Evolutionary conservation across 2,329 filamentous ascomycete species (phyloP).

Genomic region (Alternaria burnsii): DNA sequence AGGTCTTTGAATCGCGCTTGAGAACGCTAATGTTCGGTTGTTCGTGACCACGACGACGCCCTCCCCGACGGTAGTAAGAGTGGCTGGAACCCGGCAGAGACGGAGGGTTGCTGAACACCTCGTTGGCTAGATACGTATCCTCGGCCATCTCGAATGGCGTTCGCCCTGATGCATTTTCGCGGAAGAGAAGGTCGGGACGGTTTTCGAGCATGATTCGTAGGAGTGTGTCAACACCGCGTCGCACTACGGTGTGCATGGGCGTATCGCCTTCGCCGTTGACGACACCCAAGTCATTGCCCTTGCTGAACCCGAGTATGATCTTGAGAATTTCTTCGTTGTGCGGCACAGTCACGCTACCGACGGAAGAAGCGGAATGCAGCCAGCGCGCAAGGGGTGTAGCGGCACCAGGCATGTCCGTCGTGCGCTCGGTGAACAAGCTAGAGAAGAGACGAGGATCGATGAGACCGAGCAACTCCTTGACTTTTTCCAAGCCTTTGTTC

Average conservation of each 20-base stretch:
- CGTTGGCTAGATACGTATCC: constrained; percentile 59
- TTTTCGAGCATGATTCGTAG: constrained; percentile 61
- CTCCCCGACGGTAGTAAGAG: no score
- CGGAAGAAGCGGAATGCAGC: constrained; percentile 13
- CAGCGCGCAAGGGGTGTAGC: constrained; percentile 69
- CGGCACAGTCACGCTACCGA: not conserved
- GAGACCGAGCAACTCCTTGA: constrained; percentile 62
- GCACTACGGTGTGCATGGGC: constrained; percentile 66
- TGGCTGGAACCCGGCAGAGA: not conserved
- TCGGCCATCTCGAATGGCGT: constrained; percentile 75
- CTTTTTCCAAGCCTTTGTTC: constrained; percentile 39
- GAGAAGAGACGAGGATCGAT: constrained; percentile 66
- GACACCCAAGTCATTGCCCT: constrained; percentile 62
- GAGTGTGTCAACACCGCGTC: constrained; percentile 49
- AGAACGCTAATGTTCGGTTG: not conserved
- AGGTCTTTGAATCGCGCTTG: constrained; percentile 21
- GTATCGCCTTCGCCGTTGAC: constrained; percentile 73
- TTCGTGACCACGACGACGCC: not conserved
- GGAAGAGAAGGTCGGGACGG: constrained; percentile 67
- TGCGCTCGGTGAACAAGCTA: constrained; percentile 67
- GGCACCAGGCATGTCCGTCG: constrained; percentile 60
- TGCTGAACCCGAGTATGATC: constrained; percentile 46
- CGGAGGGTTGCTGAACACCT: constrained; percentile 36
- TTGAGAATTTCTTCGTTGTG: constrained; percentile 18
- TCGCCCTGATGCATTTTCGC: constrained; percentile 78